Evolutionary conservation across 768 basidiomycete genomes (phyloP), one percentile per base, ranked within the genome.

Genomic region (Tremella mesenterica): DNA sequence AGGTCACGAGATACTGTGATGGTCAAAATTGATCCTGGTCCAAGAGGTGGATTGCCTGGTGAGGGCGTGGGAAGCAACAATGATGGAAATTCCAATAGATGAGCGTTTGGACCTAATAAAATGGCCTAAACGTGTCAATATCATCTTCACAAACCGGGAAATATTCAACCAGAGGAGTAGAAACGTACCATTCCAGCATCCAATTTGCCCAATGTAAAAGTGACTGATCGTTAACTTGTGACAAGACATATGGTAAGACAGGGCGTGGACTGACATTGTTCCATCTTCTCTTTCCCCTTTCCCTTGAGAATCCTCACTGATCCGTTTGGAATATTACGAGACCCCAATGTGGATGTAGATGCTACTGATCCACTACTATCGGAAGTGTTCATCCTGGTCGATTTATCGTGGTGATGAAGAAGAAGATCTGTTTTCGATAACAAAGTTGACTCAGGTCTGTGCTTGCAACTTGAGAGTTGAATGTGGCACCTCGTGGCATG

Each of bases 41-140:
- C 83, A 1, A 89, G 84, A 13, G 92, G 92, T 0, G 91, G 87
- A 20, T 53, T 27, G 14, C 56, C 56, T 1, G 64, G 64, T 16
- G 56, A 48, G 18, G 64, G 61, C 2, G 61, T 58, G 0, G 95
- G 95, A 6, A 97, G 77, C 1, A 97, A 81, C 33, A 99, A 79
- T 0, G 95, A 97, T 1, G 95, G 95, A 73, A 97, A 99, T 74
- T 99, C 93, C 64, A 99, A 93, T 30, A 97, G 79, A 68, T 97
- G 93, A 16, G 92, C 92, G 38, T 89, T 81, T 72, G 88, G 89
- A 14, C 93, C 91, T 13, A 96, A 80, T 1, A 93, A 80, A 60
- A 95, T 60, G 3, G 64, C 58, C 56, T 53, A 25, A 3, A 28
- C 38, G 33, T 52, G 49, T 25, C 44, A 46, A 53, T 25, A 39